phyloP scores from a whole-genome alignment of 1,284 basidiomycete species.

The Microstroma glucosiphilum region DNA sequence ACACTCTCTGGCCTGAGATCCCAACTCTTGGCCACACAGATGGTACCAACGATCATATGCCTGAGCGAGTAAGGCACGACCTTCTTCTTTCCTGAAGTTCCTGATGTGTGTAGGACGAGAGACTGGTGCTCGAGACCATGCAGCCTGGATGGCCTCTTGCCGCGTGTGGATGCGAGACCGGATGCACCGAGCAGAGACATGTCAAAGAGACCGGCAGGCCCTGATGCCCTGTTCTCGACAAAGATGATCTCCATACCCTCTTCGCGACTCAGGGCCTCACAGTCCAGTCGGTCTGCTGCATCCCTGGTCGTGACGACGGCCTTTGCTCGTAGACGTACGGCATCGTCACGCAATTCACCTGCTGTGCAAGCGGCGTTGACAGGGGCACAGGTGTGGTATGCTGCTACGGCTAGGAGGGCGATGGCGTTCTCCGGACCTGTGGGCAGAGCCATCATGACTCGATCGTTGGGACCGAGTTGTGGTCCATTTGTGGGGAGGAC shows the following conservation, averaged over 20 bases:
- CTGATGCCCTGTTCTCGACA: slow-evolving; percentile 35
- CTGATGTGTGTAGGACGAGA: slow-evolving; percentile 49
- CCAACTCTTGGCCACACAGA: slow-evolving; percentile 48
- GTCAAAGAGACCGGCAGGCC: slow-evolving; percentile 47
- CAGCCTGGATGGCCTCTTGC: slow-evolving; percentile 30
- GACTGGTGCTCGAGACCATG: slow-evolving; percentile 45
- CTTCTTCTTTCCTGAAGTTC: slow-evolving; percentile 50
- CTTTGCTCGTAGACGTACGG: slow-evolving; percentile 45
- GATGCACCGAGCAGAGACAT: slow-evolving; percentile 34
- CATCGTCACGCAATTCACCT: slow-evolving; percentile 47
- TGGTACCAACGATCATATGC: slow-evolving; percentile 48
- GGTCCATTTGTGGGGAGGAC: slow-evolving; percentile 30
- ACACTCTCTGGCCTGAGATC: slow-evolving; percentile 44
- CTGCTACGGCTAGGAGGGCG: slow-evolving; percentile 41
- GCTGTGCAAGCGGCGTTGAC: slow-evolving; percentile 49
- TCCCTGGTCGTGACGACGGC: slow-evolving; percentile 48
- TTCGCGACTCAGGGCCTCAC: slow-evolving; percentile 33
- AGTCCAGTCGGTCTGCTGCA: slow-evolving; percentile 40
- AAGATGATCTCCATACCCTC: slow-evolving; percentile 49
- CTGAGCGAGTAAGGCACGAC: slow-evolving; percentile 50
- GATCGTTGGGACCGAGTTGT: slow-evolving; percentile 43
- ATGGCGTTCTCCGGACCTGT: slow-evolving; percentile 49
- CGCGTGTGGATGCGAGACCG: slow-evolving; percentile 17
- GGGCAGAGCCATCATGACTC: slow-evolving; percentile 50
- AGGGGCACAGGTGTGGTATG: slow-evolving; percentile 49